Percentiles rank a stretch among this genome's conserved stretches.
Evolutionary conservation across 2,329 filamentous ascomycete species (phyloP).

Genomic region (Aspergillus versicolor): DNA sequence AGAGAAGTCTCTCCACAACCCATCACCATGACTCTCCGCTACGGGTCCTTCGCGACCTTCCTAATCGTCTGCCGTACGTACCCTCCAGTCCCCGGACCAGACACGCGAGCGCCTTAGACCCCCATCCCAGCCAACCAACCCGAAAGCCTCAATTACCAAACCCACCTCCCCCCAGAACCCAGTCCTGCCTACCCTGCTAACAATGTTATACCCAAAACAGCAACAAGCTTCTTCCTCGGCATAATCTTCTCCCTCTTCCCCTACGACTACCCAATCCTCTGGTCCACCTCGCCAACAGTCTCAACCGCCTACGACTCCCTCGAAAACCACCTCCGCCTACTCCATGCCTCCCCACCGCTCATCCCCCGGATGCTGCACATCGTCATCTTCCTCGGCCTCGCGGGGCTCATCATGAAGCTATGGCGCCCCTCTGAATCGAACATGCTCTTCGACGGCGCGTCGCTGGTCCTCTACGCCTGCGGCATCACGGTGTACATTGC

Average conservation of each 20-base stretch:
- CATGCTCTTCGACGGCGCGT: conserved; percentile 84
- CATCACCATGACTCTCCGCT: conserved; percentile 36
- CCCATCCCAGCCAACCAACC: conserved; percentile 2
- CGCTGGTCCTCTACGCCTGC: conserved; percentile 72
- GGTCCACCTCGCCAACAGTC: conserved; percentile 43
- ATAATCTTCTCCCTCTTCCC: conserved; percentile 96
- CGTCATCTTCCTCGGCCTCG: conserved; percentile 81
- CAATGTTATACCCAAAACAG: conserved; percentile 42
- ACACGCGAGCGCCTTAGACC: conserved; percentile 2
- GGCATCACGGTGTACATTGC: conserved; percentile 90
- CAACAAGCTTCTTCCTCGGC: conserved; percentile 95
- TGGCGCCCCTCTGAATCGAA: conserved; percentile 93
- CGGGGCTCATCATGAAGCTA: conserved; percentile 89
- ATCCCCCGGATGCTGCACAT: conserved; percentile 94
- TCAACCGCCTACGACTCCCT: conserved; percentile 76
- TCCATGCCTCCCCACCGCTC: conserved; percentile 86
- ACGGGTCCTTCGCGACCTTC: conserved; percentile 84
- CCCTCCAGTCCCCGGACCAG: background rate
- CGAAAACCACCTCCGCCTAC: conserved; percentile 84
- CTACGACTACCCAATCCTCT: conserved; percentile 64
- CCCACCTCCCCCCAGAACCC: conserved; percentile 4
- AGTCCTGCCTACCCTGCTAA: conserved; percentile 13
- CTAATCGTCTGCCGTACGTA: conserved; percentile 89
- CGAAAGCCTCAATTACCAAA: conserved; percentile 11
- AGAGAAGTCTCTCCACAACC: conserved; percentile 1